A percentile compares a stretch with the other conserved stretches of the same genome.
Conservation (phyloP, 306 rosid species). For the Glycyrrhiza uralensis region DNA sequence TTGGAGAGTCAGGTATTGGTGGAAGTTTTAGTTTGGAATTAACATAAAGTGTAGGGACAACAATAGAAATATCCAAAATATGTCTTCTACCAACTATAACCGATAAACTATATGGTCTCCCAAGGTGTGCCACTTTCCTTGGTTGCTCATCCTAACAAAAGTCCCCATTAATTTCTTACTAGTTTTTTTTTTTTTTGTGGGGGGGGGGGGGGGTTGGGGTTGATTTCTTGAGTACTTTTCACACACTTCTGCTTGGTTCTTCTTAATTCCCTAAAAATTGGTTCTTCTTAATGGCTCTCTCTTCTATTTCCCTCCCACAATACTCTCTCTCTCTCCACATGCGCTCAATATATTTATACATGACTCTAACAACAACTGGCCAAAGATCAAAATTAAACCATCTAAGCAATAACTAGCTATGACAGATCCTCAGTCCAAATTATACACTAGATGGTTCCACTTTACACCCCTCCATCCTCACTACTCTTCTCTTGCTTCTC, state of each 20-base stretch:
- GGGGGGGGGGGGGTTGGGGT: slow-evolving; percentile 28
- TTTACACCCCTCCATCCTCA: slow-evolving; percentile 44
- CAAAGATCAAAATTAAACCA: slow-evolving; percentile 17
- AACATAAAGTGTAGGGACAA: no score
- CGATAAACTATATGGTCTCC: no score
- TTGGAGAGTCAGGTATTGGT: no score
- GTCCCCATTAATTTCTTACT: neutral
- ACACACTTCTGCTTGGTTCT: neutral
- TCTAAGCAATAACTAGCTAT: slow-evolving; percentile 27
- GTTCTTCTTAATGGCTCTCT: no score
- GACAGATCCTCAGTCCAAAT: slow-evolving; percentile 54
- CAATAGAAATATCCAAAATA: no score
- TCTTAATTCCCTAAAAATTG: no score
- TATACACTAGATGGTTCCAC: slow-evolving; percentile 42
- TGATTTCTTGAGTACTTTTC: slow-evolving; percentile 32
- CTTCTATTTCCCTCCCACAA: slow-evolving; percentile 18
- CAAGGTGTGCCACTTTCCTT: no score
- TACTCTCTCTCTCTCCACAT: neutral
- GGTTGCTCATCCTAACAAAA: no score
- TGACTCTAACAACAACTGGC: neutral
- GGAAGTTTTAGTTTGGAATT: no score
- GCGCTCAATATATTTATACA: slow-evolving; percentile 18
- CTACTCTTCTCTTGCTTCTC: slow-evolving; percentile 29
- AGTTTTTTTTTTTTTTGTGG: no score
- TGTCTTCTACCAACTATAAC: no score